These are phyloP conservation scores for Aegilops longissima DNA, from an alignment of 176 grass and related monocot genomes.

Conservation along the genomic window DNA sequence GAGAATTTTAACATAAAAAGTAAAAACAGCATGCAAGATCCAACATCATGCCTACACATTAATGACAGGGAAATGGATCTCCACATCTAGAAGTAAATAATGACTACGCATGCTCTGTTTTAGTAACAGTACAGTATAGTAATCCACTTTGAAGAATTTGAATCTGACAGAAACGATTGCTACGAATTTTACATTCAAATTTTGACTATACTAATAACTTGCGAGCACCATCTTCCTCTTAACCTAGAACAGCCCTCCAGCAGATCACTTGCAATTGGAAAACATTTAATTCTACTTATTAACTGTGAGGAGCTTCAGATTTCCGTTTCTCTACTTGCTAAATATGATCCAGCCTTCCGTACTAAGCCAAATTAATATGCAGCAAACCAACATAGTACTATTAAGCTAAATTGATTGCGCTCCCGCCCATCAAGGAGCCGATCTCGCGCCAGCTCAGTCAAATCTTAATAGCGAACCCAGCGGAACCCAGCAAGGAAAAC, in stretches of 20 bases:
- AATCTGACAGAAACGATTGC: background rate
- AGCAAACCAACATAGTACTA: background rate
- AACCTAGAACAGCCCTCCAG: background rate
- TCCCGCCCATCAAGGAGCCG: background rate
- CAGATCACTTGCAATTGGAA: background rate
- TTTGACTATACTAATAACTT: background rate
- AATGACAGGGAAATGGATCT: background rate
- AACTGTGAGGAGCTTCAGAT: background rate
- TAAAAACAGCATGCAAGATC: background rate
- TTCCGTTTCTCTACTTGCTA: background rate
- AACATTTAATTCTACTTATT: background rate
- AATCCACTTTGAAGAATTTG: background rate
- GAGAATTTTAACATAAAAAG: background rate
- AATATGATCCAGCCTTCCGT: background rate
- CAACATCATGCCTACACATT: background rate
- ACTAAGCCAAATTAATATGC: background rate
- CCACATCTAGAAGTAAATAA: background rate
- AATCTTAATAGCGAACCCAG: background rate
- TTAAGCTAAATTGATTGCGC: conserved; percentile 1
- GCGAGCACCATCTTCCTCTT: background rate
- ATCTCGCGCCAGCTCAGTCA: background rate
- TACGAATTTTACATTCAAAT: background rate
- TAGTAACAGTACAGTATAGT: background rate
- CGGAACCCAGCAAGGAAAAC: background rate
- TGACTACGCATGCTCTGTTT: background rate